Base-by-base conservation (phyloP, 495 filamentous ascomycete species). In the Podospora pseudopauciseta region DNA sequence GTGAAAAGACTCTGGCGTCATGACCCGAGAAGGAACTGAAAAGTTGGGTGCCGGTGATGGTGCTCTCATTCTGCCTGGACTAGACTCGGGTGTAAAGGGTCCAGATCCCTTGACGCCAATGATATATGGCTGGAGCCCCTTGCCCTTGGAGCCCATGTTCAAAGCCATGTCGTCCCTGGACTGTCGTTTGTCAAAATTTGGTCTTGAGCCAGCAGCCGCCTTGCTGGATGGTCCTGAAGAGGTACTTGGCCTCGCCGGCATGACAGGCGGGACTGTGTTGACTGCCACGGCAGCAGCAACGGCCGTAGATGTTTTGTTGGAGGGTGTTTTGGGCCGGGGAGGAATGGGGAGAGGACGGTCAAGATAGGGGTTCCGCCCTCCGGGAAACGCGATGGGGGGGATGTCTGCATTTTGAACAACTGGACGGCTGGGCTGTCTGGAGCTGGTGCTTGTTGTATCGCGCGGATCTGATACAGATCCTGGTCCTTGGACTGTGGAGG, bases 141-240 rank as follows among this genome's bases (percentile, higher is more conserved):
- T 74, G 18, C 65, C 69, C 59, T 57, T 64, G 39, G 58, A 66
- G 34, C 30, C 65, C 67, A 60, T 68, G 28, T 66, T 68, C 65
- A 85, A 74, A 63, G 82, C 80, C 68, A 83, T 73, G 73, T 86
- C 84, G 76, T 85, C 84, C 65, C 79, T 82, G 57, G 83, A 85
- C 32, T 78, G 66, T 60, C 79, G 71, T 63, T 79, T 81, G 59
- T 80, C 78, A 49, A 75, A 77, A 58, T 76, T 75, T 60, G 68
- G 65, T 63, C 59, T 74, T 67, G 39, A 7, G 28, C 44, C 66
- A 28, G 30, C n/a, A 19, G 67, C 64, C 27, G 68, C 54, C 56
- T 63, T 73, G 68, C 39, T 66, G 60, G 64, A 70, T 2, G 75
- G 73, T 27, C 77, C 77, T 6, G 74, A 75, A 34, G 81, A 82